phyloP scores from a whole-genome alignment of 2,329 filamentous ascomycete genomes.

The Verticillium nonalfalfae region DNA sequence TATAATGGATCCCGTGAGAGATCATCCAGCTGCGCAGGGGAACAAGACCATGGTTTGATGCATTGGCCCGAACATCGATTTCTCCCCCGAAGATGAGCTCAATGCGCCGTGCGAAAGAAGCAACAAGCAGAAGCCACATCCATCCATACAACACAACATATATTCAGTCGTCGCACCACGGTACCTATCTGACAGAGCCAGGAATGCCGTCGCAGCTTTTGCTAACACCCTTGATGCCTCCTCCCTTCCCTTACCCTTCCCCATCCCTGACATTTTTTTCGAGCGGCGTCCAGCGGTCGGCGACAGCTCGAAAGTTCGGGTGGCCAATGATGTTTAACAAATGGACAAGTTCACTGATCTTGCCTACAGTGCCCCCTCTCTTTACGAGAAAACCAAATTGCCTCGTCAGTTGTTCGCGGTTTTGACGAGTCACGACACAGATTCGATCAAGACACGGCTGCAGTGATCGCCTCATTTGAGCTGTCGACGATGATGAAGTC shows the following conservation, averaged over 20 bases:
- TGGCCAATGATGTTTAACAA: background rate
- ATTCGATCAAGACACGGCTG: background rate
- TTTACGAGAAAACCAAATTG: background rate
- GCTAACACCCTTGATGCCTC: background rate
- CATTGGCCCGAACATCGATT: background rate
- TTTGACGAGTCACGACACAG: too few relatives aligned
- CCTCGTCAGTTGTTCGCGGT: background rate
- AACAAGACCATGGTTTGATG: background rate
- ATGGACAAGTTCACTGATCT: background rate
- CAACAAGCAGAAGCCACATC: background rate
- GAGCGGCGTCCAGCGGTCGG: background rate
- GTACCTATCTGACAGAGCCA: background rate
- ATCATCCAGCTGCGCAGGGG: background rate
- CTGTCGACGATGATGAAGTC: too few relatives aligned
- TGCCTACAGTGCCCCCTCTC: background rate
- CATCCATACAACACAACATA: background rate
- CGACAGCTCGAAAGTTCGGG: background rate
- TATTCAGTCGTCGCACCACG: background rate
- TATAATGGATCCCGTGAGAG: background rate
- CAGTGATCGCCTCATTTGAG: background rate
- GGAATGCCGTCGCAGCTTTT: background rate
- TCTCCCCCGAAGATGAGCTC: background rate
- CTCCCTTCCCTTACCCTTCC: background rate
- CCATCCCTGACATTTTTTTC: background rate
- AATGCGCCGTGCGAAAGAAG: background rate